Conservation (phyloP, 805 yeast genomes). For the Allodekkera sacchari region DNA sequence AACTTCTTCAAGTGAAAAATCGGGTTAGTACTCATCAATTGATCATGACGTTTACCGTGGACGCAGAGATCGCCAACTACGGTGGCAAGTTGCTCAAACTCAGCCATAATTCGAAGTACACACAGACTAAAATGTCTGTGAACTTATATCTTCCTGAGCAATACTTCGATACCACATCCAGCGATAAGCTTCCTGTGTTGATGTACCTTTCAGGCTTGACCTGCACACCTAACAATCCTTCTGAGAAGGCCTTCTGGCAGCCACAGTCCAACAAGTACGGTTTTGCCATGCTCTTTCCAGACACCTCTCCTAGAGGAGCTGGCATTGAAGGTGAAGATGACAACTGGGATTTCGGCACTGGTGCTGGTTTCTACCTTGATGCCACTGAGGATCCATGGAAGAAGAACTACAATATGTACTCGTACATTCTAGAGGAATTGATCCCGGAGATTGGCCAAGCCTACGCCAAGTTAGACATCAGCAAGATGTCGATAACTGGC, state of each 20-base stretch:
- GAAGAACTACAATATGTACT: conserved; percentile 75
- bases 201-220: conserved; percentile 83
- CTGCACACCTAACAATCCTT: conserved; percentile 87
- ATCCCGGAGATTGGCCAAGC: conserved; percentile 39
- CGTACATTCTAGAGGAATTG: conserved; percentile 71
- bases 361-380: conserved; percentile 92
- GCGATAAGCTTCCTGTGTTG: conserved; percentile 55
- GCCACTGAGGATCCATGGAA: conserved; percentile 69
- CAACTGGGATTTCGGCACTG: conserved; percentile 84
- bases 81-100: conserved; percentile 75
- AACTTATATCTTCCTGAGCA: conserved; percentile 73
- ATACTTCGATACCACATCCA: conserved; percentile 25
- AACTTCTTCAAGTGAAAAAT: conserved; percentile 19
- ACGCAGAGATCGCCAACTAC: conserved; percentile 49
- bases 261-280: conserved; percentile 74
- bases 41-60: conserved; percentile 42
- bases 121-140: conserved; percentile 71
- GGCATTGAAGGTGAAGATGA: conserved; percentile 55
- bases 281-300: conserved; percentile 87
- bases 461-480: conserved; percentile 48
- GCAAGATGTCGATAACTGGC: conserved; percentile 72
- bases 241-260: conserved; percentile 88
- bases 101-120: conserved; percentile 57
- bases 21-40: conserved; percentile 20
- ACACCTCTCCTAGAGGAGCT: conserved; percentile 91